These are phyloP conservation scores for Phytophthora sp. DNA, from an alignment of 352 stramenopile species.

Conservation along the genomic window DNA sequence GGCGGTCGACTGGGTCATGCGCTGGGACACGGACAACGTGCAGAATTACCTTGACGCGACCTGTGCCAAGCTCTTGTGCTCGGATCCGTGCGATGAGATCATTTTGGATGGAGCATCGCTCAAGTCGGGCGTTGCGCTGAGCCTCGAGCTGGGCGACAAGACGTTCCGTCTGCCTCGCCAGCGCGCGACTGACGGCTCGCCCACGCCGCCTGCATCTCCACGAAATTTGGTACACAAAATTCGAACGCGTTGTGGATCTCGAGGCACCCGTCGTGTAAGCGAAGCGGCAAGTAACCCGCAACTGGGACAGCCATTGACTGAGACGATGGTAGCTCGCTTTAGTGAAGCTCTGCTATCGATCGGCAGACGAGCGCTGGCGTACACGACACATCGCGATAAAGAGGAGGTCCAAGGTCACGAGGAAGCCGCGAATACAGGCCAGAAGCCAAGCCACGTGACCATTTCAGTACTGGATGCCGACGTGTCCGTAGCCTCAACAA, in stretches of 20 bases:
- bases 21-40: slow-evolving; percentile 84
- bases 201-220: slow-evolving; percentile 3
- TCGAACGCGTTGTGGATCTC: slow-evolving; percentile 14
- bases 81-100: slow-evolving; percentile 83
- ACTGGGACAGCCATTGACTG: slow-evolving; percentile 62
- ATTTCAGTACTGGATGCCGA: slow-evolving; percentile 32
- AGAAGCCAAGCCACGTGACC: slow-evolving; percentile 30
- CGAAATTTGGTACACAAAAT: slow-evolving; percentile 21
- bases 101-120: slow-evolving; percentile 83
- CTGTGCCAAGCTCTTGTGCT: slow-evolving; percentile 86
- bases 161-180: slow-evolving; percentile 43
- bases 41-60: slow-evolving; percentile 74
- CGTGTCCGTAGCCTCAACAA: slow-evolving; percentile 1
- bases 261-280: slow-evolving; percentile 45
- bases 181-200: slow-evolving; percentile 27
- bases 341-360: slow-evolving; percentile 71
- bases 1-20: slow-evolving; percentile 68
- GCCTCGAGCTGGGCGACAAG: slow-evolving; percentile 63
- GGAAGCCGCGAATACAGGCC: background rate
- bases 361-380: slow-evolving; percentile 60
- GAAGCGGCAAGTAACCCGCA: slow-evolving; percentile 62
- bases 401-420: slow-evolving; percentile 10
- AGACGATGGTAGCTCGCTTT: slow-evolving; percentile 69
- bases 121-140: slow-evolving; percentile 79
- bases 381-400: slow-evolving; percentile 44